phyloP scores from a whole-genome alignment of 2,329 filamentous ascomycete species.

The Xylaria sp. region DNA sequence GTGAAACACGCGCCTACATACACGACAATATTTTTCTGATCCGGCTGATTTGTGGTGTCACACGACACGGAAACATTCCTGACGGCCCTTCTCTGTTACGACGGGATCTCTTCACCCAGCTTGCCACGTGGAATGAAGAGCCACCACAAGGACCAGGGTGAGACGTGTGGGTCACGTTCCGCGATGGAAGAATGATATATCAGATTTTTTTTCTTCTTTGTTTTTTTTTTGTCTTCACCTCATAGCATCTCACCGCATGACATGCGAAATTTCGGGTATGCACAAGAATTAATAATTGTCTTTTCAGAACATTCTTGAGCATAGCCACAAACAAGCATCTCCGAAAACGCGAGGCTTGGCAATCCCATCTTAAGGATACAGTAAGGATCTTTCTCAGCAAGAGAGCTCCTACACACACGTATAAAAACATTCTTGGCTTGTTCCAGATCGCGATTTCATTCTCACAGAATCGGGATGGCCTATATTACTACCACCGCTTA shows the following conservation, averaged over 20 bases:
- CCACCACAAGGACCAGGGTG: slow-evolving; percentile 29
- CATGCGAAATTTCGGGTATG: slow-evolving; percentile 9
- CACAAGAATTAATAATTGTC: slow-evolving; percentile 10
- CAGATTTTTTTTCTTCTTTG: slow-evolving; percentile 12
- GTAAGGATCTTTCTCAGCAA: slow-evolving; percentile 2
- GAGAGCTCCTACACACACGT: not conserved
- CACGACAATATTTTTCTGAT: slow-evolving; percentile 15
- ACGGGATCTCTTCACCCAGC: slow-evolving; percentile 27
- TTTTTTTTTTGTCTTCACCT: not conserved
- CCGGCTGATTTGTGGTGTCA: slow-evolving; percentile 20
- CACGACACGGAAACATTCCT: slow-evolving; percentile 20
- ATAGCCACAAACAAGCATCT: slow-evolving; percentile 6
- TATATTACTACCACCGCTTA: not conserved
- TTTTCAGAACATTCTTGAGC: not conserved
- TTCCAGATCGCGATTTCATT: not conserved
- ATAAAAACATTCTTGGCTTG: slow-evolving; percentile 1
- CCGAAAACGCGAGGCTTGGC: slow-evolving; percentile 19
- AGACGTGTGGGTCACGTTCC: slow-evolving; percentile 22
- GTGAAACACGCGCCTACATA: slow-evolving; percentile 29
- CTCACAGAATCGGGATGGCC: not conserved
- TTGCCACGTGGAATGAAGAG: slow-evolving; percentile 34
- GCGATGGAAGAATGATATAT: slow-evolving; percentile 22
- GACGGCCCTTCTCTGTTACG: slow-evolving; percentile 6
- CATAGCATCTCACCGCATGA: slow-evolving; percentile 20
- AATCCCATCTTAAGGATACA: not conserved